A percentile compares a stretch with the other conserved stretches of the same genome.
These are phyloP conservation scores for Leccinum glutinopallens DNA, from an alignment of 1,284 basidiomycete species.

Conservation along the genomic window DNA sequence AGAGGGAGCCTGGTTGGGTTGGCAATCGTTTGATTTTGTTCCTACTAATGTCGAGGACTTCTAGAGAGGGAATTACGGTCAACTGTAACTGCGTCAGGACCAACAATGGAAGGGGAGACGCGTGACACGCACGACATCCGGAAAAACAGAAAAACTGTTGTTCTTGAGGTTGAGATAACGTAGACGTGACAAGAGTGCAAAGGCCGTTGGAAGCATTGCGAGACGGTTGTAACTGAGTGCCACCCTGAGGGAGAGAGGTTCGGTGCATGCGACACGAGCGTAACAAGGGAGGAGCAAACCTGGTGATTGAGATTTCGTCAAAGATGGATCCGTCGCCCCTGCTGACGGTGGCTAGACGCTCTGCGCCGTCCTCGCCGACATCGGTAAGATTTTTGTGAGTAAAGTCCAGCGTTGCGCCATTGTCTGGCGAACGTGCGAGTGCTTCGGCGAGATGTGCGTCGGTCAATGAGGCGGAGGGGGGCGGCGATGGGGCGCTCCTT, in stretches of 20 bases:
- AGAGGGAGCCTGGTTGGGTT: slow-evolving; percentile 76
- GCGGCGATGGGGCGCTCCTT: slow-evolving; percentile 31
- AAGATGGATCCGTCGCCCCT: slow-evolving; percentile 48
- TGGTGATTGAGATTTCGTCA: slow-evolving; percentile 62
- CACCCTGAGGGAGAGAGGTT: slow-evolving; percentile 52
- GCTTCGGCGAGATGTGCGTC: slow-evolving; percentile 67
- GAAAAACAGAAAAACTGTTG: slow-evolving; percentile 85
- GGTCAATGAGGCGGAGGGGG: slow-evolving; percentile 49
- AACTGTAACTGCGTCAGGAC: slow-evolving; percentile 55
- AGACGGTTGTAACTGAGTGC: slow-evolving; percentile 88
- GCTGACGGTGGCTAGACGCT: slow-evolving; percentile 69
- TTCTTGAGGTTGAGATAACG: slow-evolving; percentile 93
- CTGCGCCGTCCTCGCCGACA: slow-evolving; percentile 71
- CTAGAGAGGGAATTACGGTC: slow-evolving; percentile 83
- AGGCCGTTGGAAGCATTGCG: slow-evolving; percentile 77
- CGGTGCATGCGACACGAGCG: slow-evolving; percentile 11
- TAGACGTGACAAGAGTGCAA: slow-evolving; percentile 75
- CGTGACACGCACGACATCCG: slow-evolving; percentile 72
- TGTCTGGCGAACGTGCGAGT: slow-evolving; percentile 67
- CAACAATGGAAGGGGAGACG: slow-evolving; percentile 4
- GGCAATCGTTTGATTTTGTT: slow-evolving; percentile 90
- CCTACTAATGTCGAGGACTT: slow-evolving; percentile 93
- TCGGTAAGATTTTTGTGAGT: slow-evolving; percentile 77
- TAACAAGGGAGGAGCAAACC: slow-evolving; percentile 49
- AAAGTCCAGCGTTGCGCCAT: slow-evolving; percentile 81